These are phyloP conservation scores for Penicillium ucsense DNA, from an alignment of 495 filamentous ascomycete genomes.

Conservation along the genomic window DNA sequence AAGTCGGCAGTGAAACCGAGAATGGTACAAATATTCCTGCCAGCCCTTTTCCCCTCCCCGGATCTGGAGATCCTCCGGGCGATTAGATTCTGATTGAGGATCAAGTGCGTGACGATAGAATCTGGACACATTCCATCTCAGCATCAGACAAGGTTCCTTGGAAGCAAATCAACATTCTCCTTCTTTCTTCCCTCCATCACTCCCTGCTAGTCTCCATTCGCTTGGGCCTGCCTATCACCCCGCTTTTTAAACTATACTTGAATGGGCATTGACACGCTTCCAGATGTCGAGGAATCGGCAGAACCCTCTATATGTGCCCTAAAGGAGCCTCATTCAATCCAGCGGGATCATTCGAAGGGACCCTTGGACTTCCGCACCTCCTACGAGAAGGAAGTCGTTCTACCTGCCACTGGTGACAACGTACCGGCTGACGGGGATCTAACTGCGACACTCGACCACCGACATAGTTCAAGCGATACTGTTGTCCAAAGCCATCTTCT, in stretches of 20 bases:
- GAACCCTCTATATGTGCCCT: constrained; percentile 36
- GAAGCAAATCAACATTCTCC: too few relatives aligned
- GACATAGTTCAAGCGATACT: not conserved
- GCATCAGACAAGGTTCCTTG: too few relatives aligned
- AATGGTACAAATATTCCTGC: too few relatives aligned
- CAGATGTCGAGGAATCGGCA: constrained; percentile 37
- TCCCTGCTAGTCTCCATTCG: not conserved
- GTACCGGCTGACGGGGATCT: not conserved
- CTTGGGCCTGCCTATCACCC: not conserved
- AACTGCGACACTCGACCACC: not conserved
- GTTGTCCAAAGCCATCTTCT: constrained; percentile 20
- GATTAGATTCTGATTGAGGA: too few relatives aligned
- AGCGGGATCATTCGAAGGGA: constrained; percentile 5
- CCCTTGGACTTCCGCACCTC: constrained; percentile 4
- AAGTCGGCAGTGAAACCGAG: too few relatives aligned
- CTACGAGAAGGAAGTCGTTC: constrained; percentile 4
- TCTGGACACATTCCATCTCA: too few relatives aligned
- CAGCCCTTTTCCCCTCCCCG: too few relatives aligned
- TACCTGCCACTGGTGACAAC: not conserved
- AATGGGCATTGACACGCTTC: constrained; percentile 34
- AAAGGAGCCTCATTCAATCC: constrained; percentile 10
- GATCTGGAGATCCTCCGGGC: too few relatives aligned
- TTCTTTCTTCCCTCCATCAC: not conserved
- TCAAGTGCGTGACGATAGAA: too few relatives aligned
- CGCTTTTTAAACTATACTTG: constrained; percentile 17